Evolutionary conservation across 805 yeast species (phyloP), one percentile per base, ranked within the genome.

Genomic region (Starmerella etchellsii): DNA sequence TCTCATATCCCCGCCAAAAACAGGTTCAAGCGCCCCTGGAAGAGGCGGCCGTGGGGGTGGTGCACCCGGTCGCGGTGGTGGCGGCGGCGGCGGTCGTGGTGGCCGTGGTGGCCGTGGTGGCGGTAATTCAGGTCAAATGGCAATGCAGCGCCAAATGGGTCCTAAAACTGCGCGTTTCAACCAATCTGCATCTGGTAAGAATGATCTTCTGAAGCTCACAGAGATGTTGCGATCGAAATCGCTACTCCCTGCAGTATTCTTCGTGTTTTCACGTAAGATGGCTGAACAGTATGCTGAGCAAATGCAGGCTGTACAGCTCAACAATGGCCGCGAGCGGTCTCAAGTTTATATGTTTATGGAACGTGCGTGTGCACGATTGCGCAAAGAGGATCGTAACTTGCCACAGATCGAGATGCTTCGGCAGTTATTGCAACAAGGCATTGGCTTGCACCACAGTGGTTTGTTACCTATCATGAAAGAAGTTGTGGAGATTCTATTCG

Each of bases 381-480:
- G 82, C 54, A 80, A 77, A 52, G 98, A 91, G 54, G 98, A 91
- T 57, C 70, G 97, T 47, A 88, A 81, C 42, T 66, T 91, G 36
- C 97, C 98, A 1, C 98, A 91, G 61, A 88, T 91, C 43, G 49
- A 82, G 45, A 76, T 81, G 49, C 70, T 88, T 44, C 70, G 93
- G 50, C 94, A 84, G 24, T 67, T 88, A 69, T 61, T 91, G 32
- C 71, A 83, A 33, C 69, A 96, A 55, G 98, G 98, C 42, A 81
- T 91, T 46, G 96, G 95, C 0, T 93, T 87, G 2, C 97, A 87
- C 57, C 96, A 87, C 60, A 94, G 95, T 56, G 97, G 97, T 1
- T 62, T 87, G 44, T 62, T 87, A 42, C 97, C 97, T 0, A 87
- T 87, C 30, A 93, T 87, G 22, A 87, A 87, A 54, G 97, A 87